Conservation (phyloP, 305 asterid genomes). For the Solanum hybrid region DNA sequence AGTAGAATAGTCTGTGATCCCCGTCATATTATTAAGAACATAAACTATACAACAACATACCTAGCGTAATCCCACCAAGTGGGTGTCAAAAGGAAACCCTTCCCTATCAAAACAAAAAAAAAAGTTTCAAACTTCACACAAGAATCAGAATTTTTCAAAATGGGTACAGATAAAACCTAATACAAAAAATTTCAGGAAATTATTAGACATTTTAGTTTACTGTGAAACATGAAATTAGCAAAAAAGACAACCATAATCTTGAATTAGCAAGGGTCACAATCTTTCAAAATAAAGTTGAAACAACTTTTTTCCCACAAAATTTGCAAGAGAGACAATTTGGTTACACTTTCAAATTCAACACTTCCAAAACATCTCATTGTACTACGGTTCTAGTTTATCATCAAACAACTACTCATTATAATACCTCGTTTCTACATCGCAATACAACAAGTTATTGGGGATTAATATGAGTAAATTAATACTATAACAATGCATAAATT, state of each 20-base stretch:
- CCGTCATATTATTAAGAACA: not conserved
- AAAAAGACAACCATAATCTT: not conserved
- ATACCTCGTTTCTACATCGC: not conserved
- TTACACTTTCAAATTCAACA: not conserved
- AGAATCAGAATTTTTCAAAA: not conserved
- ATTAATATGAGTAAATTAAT: too few species aligned
- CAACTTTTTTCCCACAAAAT: not conserved
- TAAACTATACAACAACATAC: not conserved
- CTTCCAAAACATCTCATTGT: not conserved
- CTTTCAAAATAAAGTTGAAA: not conserved
- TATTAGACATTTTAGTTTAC: too few species aligned
- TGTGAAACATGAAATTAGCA: not conserved
- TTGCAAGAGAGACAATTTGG: not conserved
- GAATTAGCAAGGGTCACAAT: not conserved
- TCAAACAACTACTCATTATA: not conserved
- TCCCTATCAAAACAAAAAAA: not conserved
- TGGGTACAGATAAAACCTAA: not conserved
- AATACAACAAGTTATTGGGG: not conserved
- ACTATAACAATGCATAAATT: not conserved
- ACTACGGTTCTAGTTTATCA: not conserved
- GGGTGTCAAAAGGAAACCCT: not conserved
- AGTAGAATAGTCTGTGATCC: not conserved
- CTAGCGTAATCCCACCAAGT: not conserved
- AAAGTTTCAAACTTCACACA: not conserved
- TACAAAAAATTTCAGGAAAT: not conserved